These are phyloP conservation scores for Melastoma malabathricum DNA, from an alignment of 345 rosid species.

Conservation along the genomic window DNA sequence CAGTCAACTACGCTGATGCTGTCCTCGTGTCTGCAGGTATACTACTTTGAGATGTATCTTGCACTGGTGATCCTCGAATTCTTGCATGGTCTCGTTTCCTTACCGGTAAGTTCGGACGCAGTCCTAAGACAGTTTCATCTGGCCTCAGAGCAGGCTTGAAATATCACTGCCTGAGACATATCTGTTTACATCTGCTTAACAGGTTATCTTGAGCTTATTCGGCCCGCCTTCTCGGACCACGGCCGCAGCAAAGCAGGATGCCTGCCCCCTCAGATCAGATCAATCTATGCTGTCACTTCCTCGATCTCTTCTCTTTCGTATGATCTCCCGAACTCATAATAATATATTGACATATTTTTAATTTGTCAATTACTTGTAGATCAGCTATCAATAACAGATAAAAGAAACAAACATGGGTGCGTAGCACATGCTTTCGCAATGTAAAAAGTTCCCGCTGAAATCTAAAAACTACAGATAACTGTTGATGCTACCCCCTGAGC, in stretches of 20 bases:
- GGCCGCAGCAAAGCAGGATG: not conserved
- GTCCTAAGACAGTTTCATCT: not conserved
- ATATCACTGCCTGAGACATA: not conserved
- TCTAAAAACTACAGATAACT: not conserved
- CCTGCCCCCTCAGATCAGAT: too few relatives aligned
- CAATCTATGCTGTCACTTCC: too few relatives aligned
- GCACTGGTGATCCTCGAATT: constrained; percentile 92
- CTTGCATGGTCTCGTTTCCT: constrained; percentile 82
- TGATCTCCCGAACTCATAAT: too few relatives aligned
- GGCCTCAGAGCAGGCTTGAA: too few relatives aligned
- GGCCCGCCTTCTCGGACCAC: constrained; percentile 56
- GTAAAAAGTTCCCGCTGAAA: not conserved
- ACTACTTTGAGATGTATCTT: constrained; percentile 95
- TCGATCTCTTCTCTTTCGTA: too few relatives aligned
- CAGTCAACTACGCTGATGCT: too few relatives aligned
- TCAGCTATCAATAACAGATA: too few relatives aligned
- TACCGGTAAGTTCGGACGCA: constrained; percentile 72
- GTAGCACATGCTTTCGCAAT: not conserved
- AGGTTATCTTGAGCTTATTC: constrained; percentile 88
- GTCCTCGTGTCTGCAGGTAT: constrained; percentile 36
- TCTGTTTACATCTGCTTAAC: constrained; percentile 11
- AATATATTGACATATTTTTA: too few relatives aligned
- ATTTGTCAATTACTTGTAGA: too few relatives aligned
- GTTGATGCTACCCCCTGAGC: not conserved
- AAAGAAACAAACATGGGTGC: too few relatives aligned